Conservation (phyloP, 176 grass and related monocot genomes). For the Musa schizocarpa region DNA sequence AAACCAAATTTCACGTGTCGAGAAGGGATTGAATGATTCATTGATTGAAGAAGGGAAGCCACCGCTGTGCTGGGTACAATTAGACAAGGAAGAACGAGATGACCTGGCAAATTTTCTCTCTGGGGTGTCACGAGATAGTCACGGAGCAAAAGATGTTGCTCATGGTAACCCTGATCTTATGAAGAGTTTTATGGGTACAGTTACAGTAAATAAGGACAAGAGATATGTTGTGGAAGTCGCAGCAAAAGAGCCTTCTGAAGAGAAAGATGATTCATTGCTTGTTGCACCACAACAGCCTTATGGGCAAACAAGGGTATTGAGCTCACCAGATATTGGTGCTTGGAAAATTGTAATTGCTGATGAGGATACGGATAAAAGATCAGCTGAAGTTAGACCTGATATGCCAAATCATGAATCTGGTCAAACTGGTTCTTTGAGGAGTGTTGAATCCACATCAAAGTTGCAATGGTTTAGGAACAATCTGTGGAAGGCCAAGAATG, state of each 20-base stretch:
- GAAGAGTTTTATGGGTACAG: neutral
- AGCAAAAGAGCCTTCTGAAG: conserved; percentile 29
- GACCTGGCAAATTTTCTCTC: conserved; percentile 84
- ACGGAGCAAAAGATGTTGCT: conserved; percentile 27
- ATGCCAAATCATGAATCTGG: conserved; percentile 14
- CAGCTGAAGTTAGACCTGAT: conserved; percentile 9
- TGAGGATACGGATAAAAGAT: conserved; percentile 30
- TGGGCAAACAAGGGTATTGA: conserved; percentile 28
- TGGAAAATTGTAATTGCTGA: conserved; percentile 54
- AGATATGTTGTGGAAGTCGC: conserved; percentile 22
- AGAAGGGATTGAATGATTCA: conserved; percentile 40
- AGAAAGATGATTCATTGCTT: conserved; percentile 25
- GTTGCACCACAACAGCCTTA: conserved; percentile 29
- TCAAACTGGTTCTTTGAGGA: neutral
- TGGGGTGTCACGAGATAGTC: conserved; percentile 25
- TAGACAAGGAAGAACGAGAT: conserved; percentile 69
- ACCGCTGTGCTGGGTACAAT: conserved; percentile 56
- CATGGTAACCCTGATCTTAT: conserved; percentile 10
- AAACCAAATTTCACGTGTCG: conserved; percentile 45
- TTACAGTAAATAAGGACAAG: conserved; percentile 18
- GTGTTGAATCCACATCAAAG: neutral
- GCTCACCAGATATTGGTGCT: conserved; percentile 18
- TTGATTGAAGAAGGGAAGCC: conserved; percentile 32
- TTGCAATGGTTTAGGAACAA: neutral
- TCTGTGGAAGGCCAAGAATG: conserved; percentile 1